Conservation (phyloP, 495 filamentous ascomycete species). For the Aspergillus ellipticus region DNA sequence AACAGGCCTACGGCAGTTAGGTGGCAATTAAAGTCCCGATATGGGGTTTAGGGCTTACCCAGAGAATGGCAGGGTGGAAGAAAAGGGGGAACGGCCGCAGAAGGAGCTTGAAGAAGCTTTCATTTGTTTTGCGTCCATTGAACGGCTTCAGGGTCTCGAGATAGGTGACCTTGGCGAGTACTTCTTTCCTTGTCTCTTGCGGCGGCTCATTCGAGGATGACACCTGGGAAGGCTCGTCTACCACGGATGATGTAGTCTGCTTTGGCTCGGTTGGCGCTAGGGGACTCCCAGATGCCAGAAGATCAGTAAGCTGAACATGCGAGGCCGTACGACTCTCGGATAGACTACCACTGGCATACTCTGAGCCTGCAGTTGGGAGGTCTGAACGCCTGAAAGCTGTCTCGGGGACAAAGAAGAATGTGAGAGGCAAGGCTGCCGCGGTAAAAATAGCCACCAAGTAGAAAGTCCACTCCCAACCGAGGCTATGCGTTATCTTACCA, state of each 20-base stretch:
- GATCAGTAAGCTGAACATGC: slow-evolving; percentile 9
- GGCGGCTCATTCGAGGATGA: neutral
- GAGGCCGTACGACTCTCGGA: slow-evolving; percentile 9
- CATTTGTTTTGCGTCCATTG: slow-evolving; percentile 74
- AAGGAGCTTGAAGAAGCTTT: slow-evolving; percentile 57
- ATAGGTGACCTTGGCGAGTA: slow-evolving; percentile 48
- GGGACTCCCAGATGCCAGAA: slow-evolving; percentile 14
- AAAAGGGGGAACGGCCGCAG: slow-evolving; percentile 62
- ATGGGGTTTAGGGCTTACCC: slow-evolving; percentile 40
- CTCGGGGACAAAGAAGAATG: slow-evolving; percentile 80
- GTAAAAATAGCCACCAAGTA: slow-evolving; percentile 68
- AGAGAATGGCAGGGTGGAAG: slow-evolving; percentile 80
- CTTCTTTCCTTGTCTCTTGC: neutral
- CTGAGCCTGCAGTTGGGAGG: slow-evolving; percentile 60
- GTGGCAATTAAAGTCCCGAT: neutral
- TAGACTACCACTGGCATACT: slow-evolving; percentile 15
- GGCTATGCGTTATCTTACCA: slow-evolving; percentile 72
- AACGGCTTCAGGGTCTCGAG: slow-evolving; percentile 61
- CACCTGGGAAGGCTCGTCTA: neutral
- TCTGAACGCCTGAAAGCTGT: slow-evolving; percentile 70
- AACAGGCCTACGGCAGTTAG: slow-evolving; percentile 52
- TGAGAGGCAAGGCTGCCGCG: slow-evolving; percentile 57
- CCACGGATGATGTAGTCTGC: slow-evolving; percentile 2
- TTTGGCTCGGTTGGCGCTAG: neutral
- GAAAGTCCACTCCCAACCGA: slow-evolving; percentile 78